Percentiles rank a stretch among this genome's conserved stretches.
Evolutionary conservation across 106 monocot species (phyloP).

Genomic region (Dendrobium chrysotoxum): DNA sequence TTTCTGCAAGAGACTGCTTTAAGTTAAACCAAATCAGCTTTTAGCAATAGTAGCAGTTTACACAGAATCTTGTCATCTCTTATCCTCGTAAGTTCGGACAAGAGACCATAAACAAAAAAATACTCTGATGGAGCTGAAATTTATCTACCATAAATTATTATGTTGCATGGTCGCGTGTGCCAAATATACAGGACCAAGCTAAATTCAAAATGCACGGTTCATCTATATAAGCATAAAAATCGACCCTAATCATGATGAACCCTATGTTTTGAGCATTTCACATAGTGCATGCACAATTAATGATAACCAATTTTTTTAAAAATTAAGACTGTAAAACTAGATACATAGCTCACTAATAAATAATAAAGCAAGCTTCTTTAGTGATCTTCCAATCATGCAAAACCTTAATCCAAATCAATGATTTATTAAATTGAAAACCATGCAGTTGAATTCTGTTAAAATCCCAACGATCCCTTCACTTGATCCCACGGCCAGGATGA

Average conservation of each 20-base stretch:
- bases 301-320: background rate
- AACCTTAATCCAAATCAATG: too few species aligned
- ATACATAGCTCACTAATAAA: too few species aligned
- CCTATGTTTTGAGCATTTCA: background rate
- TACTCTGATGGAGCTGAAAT: background rate
- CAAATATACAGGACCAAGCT: background rate
- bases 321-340: too few species aligned
- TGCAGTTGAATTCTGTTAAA: too few species aligned
- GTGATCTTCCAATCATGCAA: too few species aligned
- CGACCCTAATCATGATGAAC: background rate
- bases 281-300: background rate
- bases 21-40: background rate
- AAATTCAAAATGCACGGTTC: background rate
- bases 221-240: background rate
- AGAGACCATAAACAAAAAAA: background rate
- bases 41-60: background rate
- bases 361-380: too few species aligned
- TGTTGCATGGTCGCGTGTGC: background rate
- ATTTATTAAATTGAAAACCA: too few species aligned
- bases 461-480: too few species aligned
- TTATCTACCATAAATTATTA: background rate
- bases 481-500: too few species aligned
- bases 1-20: background rate
- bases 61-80: background rate
- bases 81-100: background rate